These are phyloP conservation scores for Porcisia hertigi DNA, from an alignment of 208 protist species.

Conservation along the genomic window DNA sequence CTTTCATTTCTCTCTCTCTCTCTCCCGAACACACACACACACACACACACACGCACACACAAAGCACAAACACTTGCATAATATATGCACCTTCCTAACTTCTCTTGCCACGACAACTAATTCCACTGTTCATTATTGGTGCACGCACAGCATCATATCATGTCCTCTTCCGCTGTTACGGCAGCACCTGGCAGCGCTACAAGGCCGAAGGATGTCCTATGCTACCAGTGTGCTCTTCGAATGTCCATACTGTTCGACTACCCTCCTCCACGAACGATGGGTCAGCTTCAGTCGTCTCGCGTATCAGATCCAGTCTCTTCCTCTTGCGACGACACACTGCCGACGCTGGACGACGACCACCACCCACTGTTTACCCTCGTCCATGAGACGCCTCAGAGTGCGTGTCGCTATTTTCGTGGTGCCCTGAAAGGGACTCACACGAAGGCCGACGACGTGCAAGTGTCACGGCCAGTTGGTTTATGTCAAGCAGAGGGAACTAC, in stretches of 20 bases:
- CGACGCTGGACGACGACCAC: constrained; percentile 52
- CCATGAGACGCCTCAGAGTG: constrained; percentile 67
- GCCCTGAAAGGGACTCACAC: constrained; percentile 3
- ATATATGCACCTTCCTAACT: too few relatives aligned
- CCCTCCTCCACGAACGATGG: constrained; percentile 36
- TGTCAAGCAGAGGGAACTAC: neutral
- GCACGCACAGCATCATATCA: neutral
- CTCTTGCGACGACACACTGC: constrained; percentile 4
- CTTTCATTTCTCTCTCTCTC: neutral
- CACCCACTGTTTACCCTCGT: constrained; percentile 76
- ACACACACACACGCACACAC: neutral
- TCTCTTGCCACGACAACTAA: too few relatives aligned
- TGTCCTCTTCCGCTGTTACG: neutral
- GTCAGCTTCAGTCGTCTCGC: constrained; percentile 18
- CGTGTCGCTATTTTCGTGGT: constrained; percentile 46
- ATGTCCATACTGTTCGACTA: constrained; percentile 85
- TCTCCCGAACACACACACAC: neutral
- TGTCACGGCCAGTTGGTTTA: neutral
- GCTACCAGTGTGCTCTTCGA: constrained; percentile 78
- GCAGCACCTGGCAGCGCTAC: neutral
- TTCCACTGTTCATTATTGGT: neutral
- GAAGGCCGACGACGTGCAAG: neutral
- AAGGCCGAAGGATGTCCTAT: constrained; percentile 49
- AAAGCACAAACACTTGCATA: neutral
- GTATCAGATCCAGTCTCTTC: neutral